phyloP scores from a whole-genome alignment of 176 grass and related monocot genomes.

The Neostapfia colusana region DNA sequence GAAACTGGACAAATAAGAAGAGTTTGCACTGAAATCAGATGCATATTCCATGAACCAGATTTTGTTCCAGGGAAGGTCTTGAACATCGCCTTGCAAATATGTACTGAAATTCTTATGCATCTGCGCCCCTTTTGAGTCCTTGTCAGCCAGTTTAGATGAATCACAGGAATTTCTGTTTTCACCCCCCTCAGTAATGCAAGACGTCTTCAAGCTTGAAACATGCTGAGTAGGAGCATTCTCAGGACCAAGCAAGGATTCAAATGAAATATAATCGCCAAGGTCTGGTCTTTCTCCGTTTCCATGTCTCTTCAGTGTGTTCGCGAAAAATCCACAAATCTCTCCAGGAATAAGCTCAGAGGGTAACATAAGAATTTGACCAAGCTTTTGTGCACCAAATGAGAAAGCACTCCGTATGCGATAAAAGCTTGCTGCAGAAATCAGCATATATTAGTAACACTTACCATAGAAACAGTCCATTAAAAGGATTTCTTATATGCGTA shows the following conservation, averaged over 20 bases:
- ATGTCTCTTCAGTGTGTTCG: constrained; percentile 54
- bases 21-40: constrained; percentile 4
- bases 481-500: neutral
- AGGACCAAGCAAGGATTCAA: constrained; percentile 12
- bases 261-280: constrained; percentile 20
- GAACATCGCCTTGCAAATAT: constrained; percentile 12
- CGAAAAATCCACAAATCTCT: constrained; percentile 54
- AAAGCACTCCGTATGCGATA: constrained; percentile 65
- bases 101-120: constrained; percentile 15
- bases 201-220: neutral
- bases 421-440: constrained; percentile 53
- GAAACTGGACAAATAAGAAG: constrained; percentile 27
- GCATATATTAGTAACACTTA: neutral
- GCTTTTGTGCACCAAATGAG: constrained; percentile 57
- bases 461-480: neutral
- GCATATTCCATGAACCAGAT: constrained; percentile 7
- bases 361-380: constrained; percentile 64
- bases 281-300: constrained; percentile 43
- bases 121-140: constrained; percentile 23
- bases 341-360: constrained; percentile 38
- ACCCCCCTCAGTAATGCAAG: constrained; percentile 12
- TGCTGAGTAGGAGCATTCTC: constrained; percentile 1
- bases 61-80: constrained; percentile 36
- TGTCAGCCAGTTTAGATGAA: constrained; percentile 6
- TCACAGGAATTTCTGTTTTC: constrained; percentile 28